phyloP scores from a whole-genome alignment of 2,329 filamentous ascomycete species.

The Fusarium coffeatum region DNA sequence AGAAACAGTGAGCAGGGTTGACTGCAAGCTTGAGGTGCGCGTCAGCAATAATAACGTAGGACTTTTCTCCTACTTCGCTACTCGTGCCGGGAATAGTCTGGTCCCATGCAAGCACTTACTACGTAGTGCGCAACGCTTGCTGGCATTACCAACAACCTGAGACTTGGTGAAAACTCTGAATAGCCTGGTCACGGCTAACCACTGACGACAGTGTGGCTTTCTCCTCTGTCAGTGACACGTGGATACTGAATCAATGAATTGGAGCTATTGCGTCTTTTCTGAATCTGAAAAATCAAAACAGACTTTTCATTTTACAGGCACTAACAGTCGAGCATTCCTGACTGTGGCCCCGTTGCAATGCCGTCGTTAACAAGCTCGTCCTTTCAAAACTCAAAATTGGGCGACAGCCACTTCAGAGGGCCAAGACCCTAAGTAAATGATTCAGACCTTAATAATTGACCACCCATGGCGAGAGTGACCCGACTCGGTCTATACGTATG shows the following conservation, averaged over 20 bases:
- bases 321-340: slow-evolving; percentile 30
- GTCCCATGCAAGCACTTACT: slow-evolving; percentile 38
- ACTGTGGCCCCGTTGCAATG: slow-evolving; percentile 11
- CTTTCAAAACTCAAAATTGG: slow-evolving; percentile 24
- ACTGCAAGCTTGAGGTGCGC: slow-evolving; percentile 17
- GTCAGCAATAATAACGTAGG: slow-evolving; percentile 16
- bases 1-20: slow-evolving; percentile 4
- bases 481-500: slow-evolving; percentile 2
- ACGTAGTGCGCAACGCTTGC: slow-evolving; percentile 12
- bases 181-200: slow-evolving; percentile 9
- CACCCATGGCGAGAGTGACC: not conserved
- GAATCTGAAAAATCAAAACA: slow-evolving; percentile 20
- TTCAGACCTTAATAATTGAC: slow-evolving; percentile 17
- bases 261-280: slow-evolving; percentile 20
- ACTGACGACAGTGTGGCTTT: slow-evolving; percentile 33
- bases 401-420: slow-evolving; percentile 13
- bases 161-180: slow-evolving; percentile 35
- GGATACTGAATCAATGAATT: slow-evolving; percentile 31
- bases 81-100: slow-evolving; percentile 21
- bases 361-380: slow-evolving; percentile 19
- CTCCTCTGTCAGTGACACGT: slow-evolving; percentile 26
- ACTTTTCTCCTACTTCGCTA: slow-evolving; percentile 17
- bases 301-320: slow-evolving; percentile 31
- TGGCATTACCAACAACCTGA: slow-evolving; percentile 22
- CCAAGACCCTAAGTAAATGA: slow-evolving; percentile 6